These are phyloP conservation scores for Aspergillus sp. DNA, from an alignment of 2,329 filamentous ascomycete species.

Conservation along the genomic window DNA sequence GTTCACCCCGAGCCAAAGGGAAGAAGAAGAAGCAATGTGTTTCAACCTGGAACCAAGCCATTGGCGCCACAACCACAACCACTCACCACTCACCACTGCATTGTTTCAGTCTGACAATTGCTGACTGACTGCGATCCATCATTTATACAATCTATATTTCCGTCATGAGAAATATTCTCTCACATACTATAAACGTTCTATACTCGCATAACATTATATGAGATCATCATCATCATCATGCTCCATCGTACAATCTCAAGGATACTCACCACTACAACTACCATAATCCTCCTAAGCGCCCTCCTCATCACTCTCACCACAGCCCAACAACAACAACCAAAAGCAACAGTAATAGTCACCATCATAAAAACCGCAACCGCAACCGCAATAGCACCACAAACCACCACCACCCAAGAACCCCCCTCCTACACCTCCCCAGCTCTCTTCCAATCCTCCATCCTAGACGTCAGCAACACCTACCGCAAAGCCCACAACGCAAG, in stretches of 20 bases:
- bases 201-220: no score
- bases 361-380: slow-evolving; percentile 2
- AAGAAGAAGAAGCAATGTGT: neutral
- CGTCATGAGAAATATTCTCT: no score
- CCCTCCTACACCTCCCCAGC: slow-evolving; percentile 46
- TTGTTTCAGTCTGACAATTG: neutral
- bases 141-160: neutral
- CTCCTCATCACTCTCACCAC: neutral
- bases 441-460: slow-evolving; percentile 54
- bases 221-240: no score
- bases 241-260: neutral
- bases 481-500: slow-evolving; percentile 63
- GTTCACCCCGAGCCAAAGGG: neutral
- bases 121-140: neutral
- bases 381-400: slow-evolving; percentile 20
- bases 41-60: neutral
- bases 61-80: neutral
- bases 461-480: slow-evolving; percentile 68
- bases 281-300: neutral
- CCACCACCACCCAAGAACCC: slow-evolving; percentile 23
- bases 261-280: neutral
- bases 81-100: neutral
- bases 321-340: neutral
- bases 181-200: no score
- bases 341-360: slow-evolving; percentile 23